phyloP scores from a whole-genome alignment of 352 stramenopile genomes.

The Pythium biforme region DNA sequence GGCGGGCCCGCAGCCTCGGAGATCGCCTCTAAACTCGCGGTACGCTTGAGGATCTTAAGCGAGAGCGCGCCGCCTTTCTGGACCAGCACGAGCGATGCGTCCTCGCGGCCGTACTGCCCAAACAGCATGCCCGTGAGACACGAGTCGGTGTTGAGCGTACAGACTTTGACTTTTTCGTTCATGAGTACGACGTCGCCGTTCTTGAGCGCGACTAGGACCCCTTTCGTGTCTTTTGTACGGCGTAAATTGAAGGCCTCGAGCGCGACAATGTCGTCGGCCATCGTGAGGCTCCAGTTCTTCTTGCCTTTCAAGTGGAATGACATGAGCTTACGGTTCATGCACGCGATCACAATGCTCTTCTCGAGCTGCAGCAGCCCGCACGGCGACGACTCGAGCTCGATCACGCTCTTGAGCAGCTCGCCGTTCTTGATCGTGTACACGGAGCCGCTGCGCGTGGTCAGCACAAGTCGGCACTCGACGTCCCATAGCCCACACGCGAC shows the following conservation, averaged over 20 bases:
- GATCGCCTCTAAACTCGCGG: slow-evolving; percentile 72
- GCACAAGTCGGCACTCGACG: slow-evolving; percentile 83
- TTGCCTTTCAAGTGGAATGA: slow-evolving; percentile 91
- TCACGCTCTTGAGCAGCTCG: slow-evolving; percentile 80
- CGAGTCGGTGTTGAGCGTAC: slow-evolving; percentile 61
- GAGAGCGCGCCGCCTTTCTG: slow-evolving; percentile 77
- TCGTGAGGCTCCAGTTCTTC: slow-evolving; percentile 88
- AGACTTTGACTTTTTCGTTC: slow-evolving; percentile 87
- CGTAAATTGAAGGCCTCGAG: slow-evolving; percentile 74
- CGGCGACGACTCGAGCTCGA: slow-evolving; percentile 82
- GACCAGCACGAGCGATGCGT: slow-evolving; percentile 81
- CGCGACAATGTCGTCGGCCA: slow-evolving; percentile 82
- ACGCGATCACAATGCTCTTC: slow-evolving; percentile 86
- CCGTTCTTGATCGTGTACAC: slow-evolving; percentile 93
- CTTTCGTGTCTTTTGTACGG: slow-evolving; percentile 70
- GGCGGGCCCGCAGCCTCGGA: slow-evolving; percentile 72
- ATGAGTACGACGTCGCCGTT: slow-evolving; percentile 87
- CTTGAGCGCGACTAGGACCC: slow-evolving; percentile 81
- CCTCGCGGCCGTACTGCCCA: slow-evolving; percentile 86
- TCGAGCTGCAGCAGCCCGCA: slow-evolving; percentile 78
- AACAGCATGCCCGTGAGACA: slow-evolving; percentile 80
- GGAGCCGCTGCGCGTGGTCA: slow-evolving; percentile 82
- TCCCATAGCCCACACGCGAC: slow-evolving; percentile 69
- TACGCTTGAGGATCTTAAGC: slow-evolving; percentile 89
- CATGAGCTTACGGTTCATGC: slow-evolving; percentile 83